Evolutionary conservation across 495 filamentous ascomycete genomes (phyloP), one percentile per base, ranked within the genome.

Genomic region (Paragyromitra xinjiangensis): DNA sequence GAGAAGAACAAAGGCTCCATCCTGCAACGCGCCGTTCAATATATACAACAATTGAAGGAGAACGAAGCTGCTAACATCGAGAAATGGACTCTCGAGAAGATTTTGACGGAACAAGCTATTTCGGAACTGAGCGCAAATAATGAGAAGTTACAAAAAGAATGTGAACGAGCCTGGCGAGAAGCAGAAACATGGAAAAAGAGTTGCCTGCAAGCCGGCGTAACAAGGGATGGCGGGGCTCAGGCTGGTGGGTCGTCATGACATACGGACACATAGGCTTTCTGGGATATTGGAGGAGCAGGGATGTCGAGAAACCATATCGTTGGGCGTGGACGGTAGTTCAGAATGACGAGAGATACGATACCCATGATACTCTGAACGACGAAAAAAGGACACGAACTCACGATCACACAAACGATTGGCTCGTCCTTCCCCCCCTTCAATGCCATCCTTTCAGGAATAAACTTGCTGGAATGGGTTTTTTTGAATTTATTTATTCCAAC

Each of bases 1-100:
- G 95, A 99, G 84, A 99, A 98, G 87, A 99, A 99, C 85, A 99
- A 99, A 84, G 95, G 95, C 4, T 95, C 94, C 1, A 98, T 99
- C 69, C 86, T 99, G 45, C 94, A 97, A 81, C 92, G 95, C 8
- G 95, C 95, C 0, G 95, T 98, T 24, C 88, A 92, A 73, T 98
- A 96, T 85, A 99, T 99, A 83, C 92, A 89, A 8, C 93, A 97
- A 82, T 87, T 99, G 19, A 97, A 96, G 82, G 94, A 97, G 79
- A 96, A 97, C 78, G 96, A 98, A 85, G 89, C 91, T 22, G 89
- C 91, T 64, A 97, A 97, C 82, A 93, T 94, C 71, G 94, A 97
- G 83, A 96, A 97, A 83, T 99, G 95, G 92, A 97, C 97, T 22
- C 87, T 97, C 26, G 95, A 97, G 85, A 98, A 97, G 84, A 90